phyloP scores from a whole-genome alignment of 768 basidiomycete genomes.

The Rhizopogon vesiculosus region DNA sequence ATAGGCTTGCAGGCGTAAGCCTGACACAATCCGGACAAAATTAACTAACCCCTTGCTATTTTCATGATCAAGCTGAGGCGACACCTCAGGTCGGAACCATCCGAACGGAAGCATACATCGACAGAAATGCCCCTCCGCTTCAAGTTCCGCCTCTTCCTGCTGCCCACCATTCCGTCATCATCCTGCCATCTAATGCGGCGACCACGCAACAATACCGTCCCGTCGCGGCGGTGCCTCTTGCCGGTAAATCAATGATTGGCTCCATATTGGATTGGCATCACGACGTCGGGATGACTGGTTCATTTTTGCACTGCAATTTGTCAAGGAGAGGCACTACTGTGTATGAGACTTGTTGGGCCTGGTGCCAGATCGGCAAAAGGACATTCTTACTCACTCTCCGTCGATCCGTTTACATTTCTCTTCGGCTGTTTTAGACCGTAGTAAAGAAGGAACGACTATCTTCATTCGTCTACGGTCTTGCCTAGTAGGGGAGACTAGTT shows the following conservation, averaged over 20 bases:
- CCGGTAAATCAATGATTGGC: neutral
- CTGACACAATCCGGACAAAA: too few relatives aligned
- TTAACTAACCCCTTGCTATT: neutral
- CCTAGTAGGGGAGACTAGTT: too few relatives aligned
- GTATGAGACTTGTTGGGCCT: neutral
- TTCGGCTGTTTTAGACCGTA: neutral
- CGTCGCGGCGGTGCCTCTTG: neutral
- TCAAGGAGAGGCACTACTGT: too few relatives aligned
- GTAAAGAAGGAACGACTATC: too few relatives aligned
- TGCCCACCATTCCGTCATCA: too few relatives aligned
- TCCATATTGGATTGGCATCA: neutral
- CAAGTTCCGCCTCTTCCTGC: neutral
- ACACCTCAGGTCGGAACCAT: neutral
- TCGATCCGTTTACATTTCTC: neutral
- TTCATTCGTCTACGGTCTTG: too few relatives aligned
- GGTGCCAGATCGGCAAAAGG: neutral
- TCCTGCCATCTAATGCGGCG: neutral
- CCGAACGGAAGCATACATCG: neutral
- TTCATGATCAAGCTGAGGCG: neutral
- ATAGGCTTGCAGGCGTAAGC: neutral
- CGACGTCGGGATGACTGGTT: neutral
- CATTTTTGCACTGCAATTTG: neutral
- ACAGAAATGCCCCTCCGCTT: too few relatives aligned
- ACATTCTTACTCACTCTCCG: neutral
- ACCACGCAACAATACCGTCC: neutral